phyloP scores from a whole-genome alignment of 148 eudicot species.

The Rhododendron ferrugineum region DNA sequence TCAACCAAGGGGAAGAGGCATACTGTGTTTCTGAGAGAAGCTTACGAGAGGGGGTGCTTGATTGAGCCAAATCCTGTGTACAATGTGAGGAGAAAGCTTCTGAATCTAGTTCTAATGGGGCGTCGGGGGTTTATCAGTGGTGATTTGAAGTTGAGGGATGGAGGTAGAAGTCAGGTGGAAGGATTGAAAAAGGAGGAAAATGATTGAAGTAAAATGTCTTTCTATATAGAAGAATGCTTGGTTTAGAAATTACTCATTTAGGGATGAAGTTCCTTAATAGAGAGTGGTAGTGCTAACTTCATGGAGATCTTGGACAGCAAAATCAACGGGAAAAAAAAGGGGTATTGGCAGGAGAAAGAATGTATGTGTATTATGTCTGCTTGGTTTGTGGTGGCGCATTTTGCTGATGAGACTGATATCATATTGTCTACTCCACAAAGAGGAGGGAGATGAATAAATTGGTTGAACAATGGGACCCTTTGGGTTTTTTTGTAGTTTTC shows the following conservation, averaged over 20 bases:
- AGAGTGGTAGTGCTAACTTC: background rate
- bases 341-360: background rate
- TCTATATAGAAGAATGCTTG: background rate
- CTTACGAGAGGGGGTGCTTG: constrained; percentile 81
- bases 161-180: constrained; percentile 11
- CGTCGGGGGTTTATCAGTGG: constrained; percentile 46
- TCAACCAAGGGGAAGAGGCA: constrained; percentile 86
- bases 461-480: background rate
- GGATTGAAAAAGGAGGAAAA: constrained; percentile 14
- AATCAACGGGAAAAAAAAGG: background rate
- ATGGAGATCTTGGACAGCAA: background rate
- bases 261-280: background rate
- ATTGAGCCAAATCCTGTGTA: constrained; percentile 71
- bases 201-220: constrained; percentile 7
- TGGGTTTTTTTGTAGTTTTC: background rate
- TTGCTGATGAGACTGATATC: background rate
- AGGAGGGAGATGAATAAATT: background rate
- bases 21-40: constrained; percentile 85
- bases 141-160: constrained; percentile 20
- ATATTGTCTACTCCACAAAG: background rate
- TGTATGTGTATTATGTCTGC: background rate
- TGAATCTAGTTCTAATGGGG: constrained; percentile 66
- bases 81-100: constrained; percentile 74
- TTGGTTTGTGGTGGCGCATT: constrained; percentile 1
- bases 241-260: background rate